Evolutionary conservation across 2,329 filamentous ascomycete genomes (phyloP).

Genomic region (Mycogone perniciosa): DNA sequence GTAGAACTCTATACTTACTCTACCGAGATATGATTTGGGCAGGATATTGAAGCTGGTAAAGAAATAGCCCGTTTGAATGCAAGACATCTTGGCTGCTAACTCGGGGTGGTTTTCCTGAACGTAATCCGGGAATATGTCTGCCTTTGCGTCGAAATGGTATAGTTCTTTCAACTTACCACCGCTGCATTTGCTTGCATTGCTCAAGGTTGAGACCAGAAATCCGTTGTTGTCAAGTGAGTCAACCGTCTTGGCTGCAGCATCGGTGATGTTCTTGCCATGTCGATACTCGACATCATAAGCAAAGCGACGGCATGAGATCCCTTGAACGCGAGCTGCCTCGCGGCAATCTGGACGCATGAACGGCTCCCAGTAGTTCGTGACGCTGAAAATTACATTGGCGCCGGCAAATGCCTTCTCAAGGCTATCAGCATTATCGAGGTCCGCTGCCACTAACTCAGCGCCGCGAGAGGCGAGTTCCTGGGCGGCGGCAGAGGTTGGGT

Average conservation of each 20-base stretch:
- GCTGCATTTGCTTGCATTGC: slow-evolving; percentile 41
- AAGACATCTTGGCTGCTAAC: slow-evolving; percentile 44
- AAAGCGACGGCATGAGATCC: slow-evolving; percentile 36
- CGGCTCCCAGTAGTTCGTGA: slow-evolving; percentile 50
- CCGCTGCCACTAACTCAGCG: slow-evolving; percentile 37
- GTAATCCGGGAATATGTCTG: slow-evolving; percentile 42
- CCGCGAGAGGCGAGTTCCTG: slow-evolving; percentile 34
- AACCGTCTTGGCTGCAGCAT: slow-evolving; percentile 40
- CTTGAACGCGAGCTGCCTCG: slow-evolving; percentile 29
- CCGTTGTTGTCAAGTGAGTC: slow-evolving; percentile 39
- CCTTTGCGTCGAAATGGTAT: slow-evolving; percentile 49
- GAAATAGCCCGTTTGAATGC: slow-evolving; percentile 45
- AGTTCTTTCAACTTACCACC: slow-evolving; percentile 39
- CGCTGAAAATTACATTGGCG: slow-evolving; percentile 46
- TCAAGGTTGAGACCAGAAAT: slow-evolving; percentile 46
- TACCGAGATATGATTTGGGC: slow-evolving; percentile 39
- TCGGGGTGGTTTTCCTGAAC: slow-evolving; percentile 36
- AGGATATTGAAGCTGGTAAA: slow-evolving; percentile 42
- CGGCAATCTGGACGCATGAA: slow-evolving; percentile 41
- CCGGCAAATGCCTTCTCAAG: slow-evolving; percentile 37
- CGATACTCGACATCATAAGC: slow-evolving; percentile 43
- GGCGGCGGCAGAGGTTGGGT: slow-evolving; percentile 35
- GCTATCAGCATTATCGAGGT: slow-evolving; percentile 35
- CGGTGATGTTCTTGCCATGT: slow-evolving; percentile 49
- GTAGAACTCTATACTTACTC: slow-evolving; percentile 27